These are phyloP conservation scores for Sphaerobolus stellatus DNA, from an alignment of 1,284 basidiomycete species.

Conservation along the genomic window DNA sequence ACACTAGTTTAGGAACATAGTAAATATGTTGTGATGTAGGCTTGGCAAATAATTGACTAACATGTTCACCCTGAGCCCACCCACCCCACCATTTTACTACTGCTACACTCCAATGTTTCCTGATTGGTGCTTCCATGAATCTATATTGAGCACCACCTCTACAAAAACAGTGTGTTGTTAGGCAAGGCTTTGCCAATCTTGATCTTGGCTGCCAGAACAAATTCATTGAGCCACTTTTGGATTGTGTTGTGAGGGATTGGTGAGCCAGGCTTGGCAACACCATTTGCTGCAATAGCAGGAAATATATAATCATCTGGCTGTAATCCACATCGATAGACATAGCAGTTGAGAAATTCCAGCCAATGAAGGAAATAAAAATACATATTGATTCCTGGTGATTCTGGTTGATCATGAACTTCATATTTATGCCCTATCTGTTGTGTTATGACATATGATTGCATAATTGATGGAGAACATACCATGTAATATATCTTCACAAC, in stretches of 20 bases:
- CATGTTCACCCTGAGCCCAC: slow-evolving; percentile 20
- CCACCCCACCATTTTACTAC: slow-evolving; percentile 43
- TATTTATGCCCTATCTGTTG: too few relatives aligned
- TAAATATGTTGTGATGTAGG: neutral
- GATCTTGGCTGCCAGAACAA: slow-evolving; percentile 23
- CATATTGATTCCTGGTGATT: slow-evolving; percentile 27
- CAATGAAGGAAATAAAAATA: slow-evolving; percentile 28
- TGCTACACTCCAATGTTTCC: slow-evolving; percentile 33
- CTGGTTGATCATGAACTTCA: slow-evolving; percentile 29
- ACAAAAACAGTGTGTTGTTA: slow-evolving; percentile 36
- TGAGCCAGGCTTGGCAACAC: slow-evolving; percentile 21
- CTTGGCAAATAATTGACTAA: neutral
- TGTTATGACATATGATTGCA: too few relatives aligned
- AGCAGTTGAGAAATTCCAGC: slow-evolving; percentile 23
- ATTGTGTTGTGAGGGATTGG: slow-evolving; percentile 28
- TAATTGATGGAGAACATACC: too few relatives aligned
- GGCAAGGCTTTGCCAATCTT: slow-evolving; percentile 15
- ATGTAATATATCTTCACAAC: too few relatives aligned
- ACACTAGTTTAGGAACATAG: neutral
- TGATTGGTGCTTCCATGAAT: slow-evolving; percentile 37
- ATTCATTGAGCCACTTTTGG: slow-evolving; percentile 27
- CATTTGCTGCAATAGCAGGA: slow-evolving; percentile 30
- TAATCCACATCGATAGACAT: slow-evolving; percentile 20
- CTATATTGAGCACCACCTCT: slow-evolving; percentile 39
- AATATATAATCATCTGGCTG: slow-evolving; percentile 36